Evolutionary conservation across 306 rosid genomes (phyloP).

Genomic region (Ziziphus jujuba): DNA sequence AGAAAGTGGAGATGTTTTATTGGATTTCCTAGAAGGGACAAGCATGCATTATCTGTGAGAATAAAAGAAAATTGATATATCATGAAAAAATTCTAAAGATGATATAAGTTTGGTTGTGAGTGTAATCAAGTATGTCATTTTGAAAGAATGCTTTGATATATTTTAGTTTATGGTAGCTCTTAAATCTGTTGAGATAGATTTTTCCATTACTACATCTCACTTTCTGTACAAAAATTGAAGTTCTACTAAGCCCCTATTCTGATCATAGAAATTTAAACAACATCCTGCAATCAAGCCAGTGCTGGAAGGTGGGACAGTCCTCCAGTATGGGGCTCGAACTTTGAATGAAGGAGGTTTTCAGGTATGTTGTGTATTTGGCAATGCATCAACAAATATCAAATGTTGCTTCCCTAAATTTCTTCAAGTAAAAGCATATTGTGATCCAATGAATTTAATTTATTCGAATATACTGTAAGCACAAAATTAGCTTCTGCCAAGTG

Average conservation of each 20-base stretch:
- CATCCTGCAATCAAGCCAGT: slow-evolving; percentile 81
- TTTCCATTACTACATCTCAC: neutral
- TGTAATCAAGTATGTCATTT: too few relatives aligned
- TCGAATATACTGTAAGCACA: slow-evolving; percentile 6
- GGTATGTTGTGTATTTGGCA: slow-evolving; percentile 42
- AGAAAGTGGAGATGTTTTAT: too few relatives aligned
- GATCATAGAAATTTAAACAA: slow-evolving; percentile 71
- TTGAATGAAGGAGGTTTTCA: slow-evolving; percentile 97
- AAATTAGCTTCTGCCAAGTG: slow-evolving; percentile 5
- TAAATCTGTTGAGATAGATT: too few relatives aligned
- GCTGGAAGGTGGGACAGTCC: slow-evolving; percentile 81
- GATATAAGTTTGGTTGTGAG: too few relatives aligned
- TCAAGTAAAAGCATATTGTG: slow-evolving; percentile 10
- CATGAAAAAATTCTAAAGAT: too few relatives aligned
- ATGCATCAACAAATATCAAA: slow-evolving; percentile 10
- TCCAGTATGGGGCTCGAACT: slow-evolving; percentile 95
- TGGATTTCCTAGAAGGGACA: too few relatives aligned
- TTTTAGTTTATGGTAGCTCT: too few relatives aligned
- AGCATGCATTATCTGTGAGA: too few relatives aligned
- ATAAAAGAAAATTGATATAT: too few relatives aligned
- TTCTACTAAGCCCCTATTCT: slow-evolving; percentile 4
- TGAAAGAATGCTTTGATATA: too few relatives aligned
- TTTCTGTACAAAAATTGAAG: neutral
- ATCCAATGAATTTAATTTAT: slow-evolving; percentile 1
- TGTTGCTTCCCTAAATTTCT: slow-evolving; percentile 5